Percentiles rank a stretch among this genome's conserved stretches.
phyloP scores from a whole-genome alignment of 805 yeast species.

The Yamadazyma ubonensis region DNA sequence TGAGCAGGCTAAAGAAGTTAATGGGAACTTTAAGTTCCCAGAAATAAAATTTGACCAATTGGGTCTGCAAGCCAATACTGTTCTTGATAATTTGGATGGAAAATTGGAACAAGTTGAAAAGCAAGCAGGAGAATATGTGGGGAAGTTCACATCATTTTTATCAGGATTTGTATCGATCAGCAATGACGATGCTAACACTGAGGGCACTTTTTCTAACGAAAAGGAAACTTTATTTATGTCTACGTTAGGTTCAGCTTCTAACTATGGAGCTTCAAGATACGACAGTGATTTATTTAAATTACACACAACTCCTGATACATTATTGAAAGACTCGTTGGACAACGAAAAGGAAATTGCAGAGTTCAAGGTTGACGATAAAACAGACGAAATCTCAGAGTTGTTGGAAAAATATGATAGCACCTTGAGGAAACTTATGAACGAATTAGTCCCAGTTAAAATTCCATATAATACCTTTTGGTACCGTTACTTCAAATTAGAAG shows the following conservation, averaged over 20 bases:
- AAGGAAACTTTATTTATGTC: conserved; percentile 23
- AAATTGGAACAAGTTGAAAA: conserved; percentile 71
- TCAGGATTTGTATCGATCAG: conserved; percentile 34
- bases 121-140: conserved; percentile 59
- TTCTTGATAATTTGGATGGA: conserved; percentile 68
- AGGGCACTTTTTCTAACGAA: conserved; percentile 14
- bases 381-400: conserved; percentile 50
- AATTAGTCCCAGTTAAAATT: conserved; percentile 64
- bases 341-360: conserved; percentile 12
- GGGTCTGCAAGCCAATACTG: conserved; percentile 47
- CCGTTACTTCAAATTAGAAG: conserved; percentile 57
- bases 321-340: conserved; percentile 16
- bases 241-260: conserved; percentile 17
- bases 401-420: conserved; percentile 47
- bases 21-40: conserved; percentile 13
- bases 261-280: conserved; percentile 39
- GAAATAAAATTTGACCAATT: conserved; percentile 22
- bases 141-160: conserved; percentile 58
- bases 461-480: conserved; percentile 71
- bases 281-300: conserved; percentile 40
- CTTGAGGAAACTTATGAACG: conserved; percentile 54
- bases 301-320: conserved; percentile 32
- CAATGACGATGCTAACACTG: conserved; percentile 13
- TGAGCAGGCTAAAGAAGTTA: conserved; percentile 13
- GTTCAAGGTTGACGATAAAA: conserved; percentile 47